Evolutionary conservation across 352 stramenopile genomes (phyloP).

Genomic region (Ophiocytium majus): DNA sequence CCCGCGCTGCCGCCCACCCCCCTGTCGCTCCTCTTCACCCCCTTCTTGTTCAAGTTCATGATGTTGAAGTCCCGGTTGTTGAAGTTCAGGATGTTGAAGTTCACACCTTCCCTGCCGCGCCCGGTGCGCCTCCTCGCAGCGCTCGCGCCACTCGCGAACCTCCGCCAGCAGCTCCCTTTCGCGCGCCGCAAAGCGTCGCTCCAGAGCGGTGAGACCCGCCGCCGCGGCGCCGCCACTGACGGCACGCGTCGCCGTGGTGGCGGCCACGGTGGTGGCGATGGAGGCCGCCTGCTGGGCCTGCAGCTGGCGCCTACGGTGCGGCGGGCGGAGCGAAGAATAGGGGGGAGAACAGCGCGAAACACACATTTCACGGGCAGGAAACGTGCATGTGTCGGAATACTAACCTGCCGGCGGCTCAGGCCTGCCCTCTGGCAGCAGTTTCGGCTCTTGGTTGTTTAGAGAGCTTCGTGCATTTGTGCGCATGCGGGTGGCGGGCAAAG

Average conservation of each 20-base stretch:
- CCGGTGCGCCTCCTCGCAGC: conserved; percentile 26
- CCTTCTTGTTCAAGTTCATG: too few relatives aligned
- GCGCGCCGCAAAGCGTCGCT: conserved; percentile 17
- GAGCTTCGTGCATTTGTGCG: too few relatives aligned
- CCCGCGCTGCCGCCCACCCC: too few relatives aligned
- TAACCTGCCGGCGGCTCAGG: not conserved
- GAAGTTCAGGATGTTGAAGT: too few relatives aligned
- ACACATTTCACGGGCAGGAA: not conserved
- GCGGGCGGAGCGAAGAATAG: too few relatives aligned
- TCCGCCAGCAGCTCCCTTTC: conserved; percentile 37
- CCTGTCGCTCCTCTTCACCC: too few relatives aligned
- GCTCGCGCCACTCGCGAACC: conserved; percentile 24
- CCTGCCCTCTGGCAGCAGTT: not conserved
- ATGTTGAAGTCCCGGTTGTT: too few relatives aligned
- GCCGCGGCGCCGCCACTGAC: not conserved
- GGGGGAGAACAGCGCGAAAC: too few relatives aligned
- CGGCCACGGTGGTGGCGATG: not conserved
- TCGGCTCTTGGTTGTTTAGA: too few relatives aligned
- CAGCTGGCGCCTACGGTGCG: not conserved
- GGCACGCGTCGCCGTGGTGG: too few relatives aligned
- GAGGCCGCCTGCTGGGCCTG: not conserved
- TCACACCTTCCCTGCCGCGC: too few relatives aligned
- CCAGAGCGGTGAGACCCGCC: not conserved
- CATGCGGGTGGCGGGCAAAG: too few relatives aligned
- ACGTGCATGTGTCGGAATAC: not conserved